phyloP scores from a whole-genome alignment of 2,329 filamentous ascomycete genomes.

The Stachybotrys chlorohalonatus region DNA sequence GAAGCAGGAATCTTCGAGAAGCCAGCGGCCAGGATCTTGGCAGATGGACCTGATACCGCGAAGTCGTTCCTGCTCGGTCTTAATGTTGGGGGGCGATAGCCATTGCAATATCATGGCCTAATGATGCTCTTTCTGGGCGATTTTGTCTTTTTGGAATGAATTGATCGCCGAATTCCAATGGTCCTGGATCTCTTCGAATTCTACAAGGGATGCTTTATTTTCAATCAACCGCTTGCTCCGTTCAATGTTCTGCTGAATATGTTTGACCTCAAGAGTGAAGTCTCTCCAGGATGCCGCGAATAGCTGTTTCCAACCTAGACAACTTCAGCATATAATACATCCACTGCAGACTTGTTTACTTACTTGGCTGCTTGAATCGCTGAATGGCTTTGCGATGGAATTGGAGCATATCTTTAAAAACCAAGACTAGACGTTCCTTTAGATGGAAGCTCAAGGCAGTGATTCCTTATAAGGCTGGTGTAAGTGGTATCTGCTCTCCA shows the following conservation, averaged over 20 bases:
- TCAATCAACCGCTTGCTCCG: not conserved
- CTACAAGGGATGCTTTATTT: not conserved
- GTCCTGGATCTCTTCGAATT: not conserved
- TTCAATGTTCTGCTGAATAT: not conserved
- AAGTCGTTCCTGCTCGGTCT: not conserved
- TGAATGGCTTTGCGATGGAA: not conserved
- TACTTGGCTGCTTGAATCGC: not conserved
- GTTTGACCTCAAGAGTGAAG: not conserved
- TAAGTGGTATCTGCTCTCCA: not conserved
- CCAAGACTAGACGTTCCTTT: not conserved
- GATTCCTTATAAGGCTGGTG: not conserved
- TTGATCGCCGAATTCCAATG: not conserved
- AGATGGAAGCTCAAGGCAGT: not conserved
- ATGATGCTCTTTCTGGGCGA: not conserved
- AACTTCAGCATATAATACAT: not conserved
- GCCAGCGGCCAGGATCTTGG: not conserved
- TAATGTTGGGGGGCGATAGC: not conserved
- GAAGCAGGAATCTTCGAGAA: not conserved
- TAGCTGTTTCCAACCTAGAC: not conserved
- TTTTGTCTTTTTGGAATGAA: not conserved
- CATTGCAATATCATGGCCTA: not conserved
- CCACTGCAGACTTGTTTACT: not conserved
- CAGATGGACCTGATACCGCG: not conserved
- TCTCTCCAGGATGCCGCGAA: not conserved
- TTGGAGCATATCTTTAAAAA: not conserved